A percentile compares a stretch with the other conserved stretches of the same genome.
phyloP scores from a whole-genome alignment of 345 rosid genomes.

The Ceriops tagal region DNA sequence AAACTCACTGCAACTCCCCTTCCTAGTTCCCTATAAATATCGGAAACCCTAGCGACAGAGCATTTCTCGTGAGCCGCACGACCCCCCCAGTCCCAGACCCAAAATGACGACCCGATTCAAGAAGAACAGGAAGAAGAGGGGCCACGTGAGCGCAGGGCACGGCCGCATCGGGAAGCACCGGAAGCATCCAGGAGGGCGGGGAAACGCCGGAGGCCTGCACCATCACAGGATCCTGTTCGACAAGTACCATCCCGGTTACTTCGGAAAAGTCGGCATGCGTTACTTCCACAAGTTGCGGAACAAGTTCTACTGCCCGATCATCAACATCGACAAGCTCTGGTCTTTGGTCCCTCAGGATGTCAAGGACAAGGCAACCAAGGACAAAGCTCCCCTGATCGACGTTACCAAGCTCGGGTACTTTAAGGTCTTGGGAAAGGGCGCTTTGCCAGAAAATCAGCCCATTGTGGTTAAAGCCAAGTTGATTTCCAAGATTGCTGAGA shows the following conservation, averaged over 20 bases:
- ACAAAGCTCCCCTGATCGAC: conserved; percentile 58
- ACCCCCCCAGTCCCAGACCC: background rate
- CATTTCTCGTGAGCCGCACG: background rate
- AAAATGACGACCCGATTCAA: conserved; percentile 60
- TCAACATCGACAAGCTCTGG: conserved; percentile 81
- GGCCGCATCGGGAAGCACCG: conserved; percentile 84
- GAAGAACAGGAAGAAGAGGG: conserved; percentile 91
- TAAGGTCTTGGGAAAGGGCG: conserved; percentile 80
- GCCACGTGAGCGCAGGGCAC: conserved; percentile 85
- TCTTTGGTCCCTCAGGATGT: conserved; percentile 63
- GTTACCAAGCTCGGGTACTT: conserved; percentile 74
- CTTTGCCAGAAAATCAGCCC: conserved; percentile 63
- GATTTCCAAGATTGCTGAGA: conserved; percentile 70
- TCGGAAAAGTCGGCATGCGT: conserved; percentile 89
- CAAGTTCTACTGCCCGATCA: conserved; percentile 76
- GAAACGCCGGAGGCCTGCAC: conserved; percentile 91
- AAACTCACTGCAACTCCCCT: too few species aligned
- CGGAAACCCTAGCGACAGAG: background rate
- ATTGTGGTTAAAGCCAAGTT: conserved; percentile 75
- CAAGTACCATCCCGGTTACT: conserved; percentile 87
- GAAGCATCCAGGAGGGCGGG: conserved; percentile 86
- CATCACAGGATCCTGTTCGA: conserved; percentile 90
- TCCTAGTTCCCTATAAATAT: background rate
- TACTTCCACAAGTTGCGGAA: conserved; percentile 82
- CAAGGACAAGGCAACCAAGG: conserved; percentile 59